A percentile compares a stretch with the other conserved stretches of the same genome.
Evolutionary conservation across 371 early-diverging fungal genomes (phyloP).

Genomic region (Saksenaea vasiformis): DNA sequence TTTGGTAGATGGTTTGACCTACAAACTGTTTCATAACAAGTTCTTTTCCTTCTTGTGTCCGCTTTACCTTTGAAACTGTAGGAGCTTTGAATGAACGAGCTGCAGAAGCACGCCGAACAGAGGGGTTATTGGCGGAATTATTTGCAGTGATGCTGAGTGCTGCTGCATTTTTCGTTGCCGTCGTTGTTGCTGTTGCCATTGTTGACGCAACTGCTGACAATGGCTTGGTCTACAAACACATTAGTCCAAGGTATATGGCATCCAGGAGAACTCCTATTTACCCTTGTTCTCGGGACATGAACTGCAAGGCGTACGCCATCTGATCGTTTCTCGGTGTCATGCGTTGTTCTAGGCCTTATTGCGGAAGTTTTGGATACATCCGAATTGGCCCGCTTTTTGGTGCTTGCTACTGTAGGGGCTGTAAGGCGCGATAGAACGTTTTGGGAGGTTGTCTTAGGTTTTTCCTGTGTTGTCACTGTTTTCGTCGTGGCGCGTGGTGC

Average conservation of each 20-base stretch:
- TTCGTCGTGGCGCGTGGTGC: neutral
- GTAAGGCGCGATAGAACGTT: neutral
- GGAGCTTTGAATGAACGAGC: neutral
- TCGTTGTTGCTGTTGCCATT: neutral
- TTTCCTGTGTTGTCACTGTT: neutral
- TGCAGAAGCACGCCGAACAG: neutral
- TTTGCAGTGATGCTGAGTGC: neutral
- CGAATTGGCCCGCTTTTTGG: neutral
- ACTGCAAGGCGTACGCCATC: neutral
- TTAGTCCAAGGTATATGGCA: neutral
- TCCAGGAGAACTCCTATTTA: neutral
- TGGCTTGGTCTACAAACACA: neutral
- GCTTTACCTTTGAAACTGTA: neutral
- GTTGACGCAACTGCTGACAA: neutral
- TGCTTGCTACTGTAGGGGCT: neutral
- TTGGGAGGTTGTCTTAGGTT: neutral
- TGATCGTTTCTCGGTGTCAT: neutral
- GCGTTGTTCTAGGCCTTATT: neutral
- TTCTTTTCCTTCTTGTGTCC: neutral
- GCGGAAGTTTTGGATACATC: neutral
- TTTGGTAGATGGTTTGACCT: slow-evolving; percentile 1
- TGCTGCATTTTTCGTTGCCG: neutral
- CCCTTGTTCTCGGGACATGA: neutral
- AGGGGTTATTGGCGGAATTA: neutral
- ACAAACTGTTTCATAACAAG: neutral